Conservation (phyloP, 768 basidiomycete species). For the Suillus tomentosus region DNA sequence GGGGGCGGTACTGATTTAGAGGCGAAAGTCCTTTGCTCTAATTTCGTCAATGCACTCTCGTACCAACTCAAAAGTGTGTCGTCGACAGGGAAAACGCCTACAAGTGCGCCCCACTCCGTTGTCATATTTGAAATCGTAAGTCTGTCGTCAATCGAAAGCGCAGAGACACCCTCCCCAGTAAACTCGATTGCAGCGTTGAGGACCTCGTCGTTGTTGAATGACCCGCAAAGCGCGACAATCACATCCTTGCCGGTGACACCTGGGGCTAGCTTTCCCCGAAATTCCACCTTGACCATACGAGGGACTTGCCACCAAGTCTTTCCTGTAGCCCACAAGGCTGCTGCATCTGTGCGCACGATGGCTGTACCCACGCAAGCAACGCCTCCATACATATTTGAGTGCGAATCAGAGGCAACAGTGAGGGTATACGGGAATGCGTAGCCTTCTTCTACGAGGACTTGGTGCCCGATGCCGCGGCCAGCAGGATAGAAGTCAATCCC, state of each 20-base stretch:
- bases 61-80: conserved; percentile 85
- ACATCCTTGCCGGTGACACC: conserved; percentile 99
- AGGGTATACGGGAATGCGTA: conserved; percentile 96
- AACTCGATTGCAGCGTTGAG: conserved; percentile 98
- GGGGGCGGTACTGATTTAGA: conserved; percentile 62
- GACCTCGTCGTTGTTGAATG: conserved; percentile 95
- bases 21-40: conserved; percentile 77
- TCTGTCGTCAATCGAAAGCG: conserved; percentile 85
- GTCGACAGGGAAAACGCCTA: conserved; percentile 94
- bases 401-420: conserved; percentile 95
- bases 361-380: conserved; percentile 97
- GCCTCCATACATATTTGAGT: conserved; percentile 99
- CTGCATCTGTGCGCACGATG: conserved; percentile 93
- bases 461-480: conserved; percentile 96
- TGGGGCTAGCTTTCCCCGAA: conserved; percentile 75
- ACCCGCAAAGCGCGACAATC: conserved; percentile 94
- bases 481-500: conserved; percentile 95
- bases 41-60: conserved; percentile 65
- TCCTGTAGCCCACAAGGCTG: conserved; percentile 96
- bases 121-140: conserved; percentile 99
- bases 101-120: conserved; percentile 98
- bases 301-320: conserved; percentile 99
- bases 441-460: conserved; percentile 96
- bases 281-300: conserved; percentile 92
- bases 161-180: conserved; percentile 80